Conservation (phyloP, 2,329 filamentous ascomycete genomes). For the Rhytidhysteron rufulum region DNA sequence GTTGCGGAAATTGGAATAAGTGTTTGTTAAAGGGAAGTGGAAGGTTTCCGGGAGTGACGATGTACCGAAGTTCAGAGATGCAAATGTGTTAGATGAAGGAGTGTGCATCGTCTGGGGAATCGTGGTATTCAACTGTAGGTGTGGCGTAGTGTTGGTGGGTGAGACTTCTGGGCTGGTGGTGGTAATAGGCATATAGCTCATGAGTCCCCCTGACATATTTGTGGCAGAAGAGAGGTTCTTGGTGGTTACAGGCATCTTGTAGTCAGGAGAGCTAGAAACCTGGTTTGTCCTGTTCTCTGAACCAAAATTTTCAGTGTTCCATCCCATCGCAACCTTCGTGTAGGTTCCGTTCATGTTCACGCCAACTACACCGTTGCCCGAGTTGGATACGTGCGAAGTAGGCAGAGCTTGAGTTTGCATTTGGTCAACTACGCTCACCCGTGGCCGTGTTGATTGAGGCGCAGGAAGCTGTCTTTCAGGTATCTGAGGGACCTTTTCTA, state of each 20-base stretch:
- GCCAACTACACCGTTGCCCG: constrained; percentile 9
- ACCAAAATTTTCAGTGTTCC: constrained; percentile 13
- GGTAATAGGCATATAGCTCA: constrained; percentile 11
- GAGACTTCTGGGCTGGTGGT: constrained; percentile 9
- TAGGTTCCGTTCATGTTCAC: constrained; percentile 10
- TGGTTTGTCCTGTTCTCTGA: constrained; percentile 8
- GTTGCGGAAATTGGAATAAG: constrained; percentile 24
- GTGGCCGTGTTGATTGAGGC: constrained; percentile 20
- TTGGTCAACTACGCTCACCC: constrained; percentile 26
- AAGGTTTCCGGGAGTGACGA: constrained; percentile 19
- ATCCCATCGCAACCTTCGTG: constrained; percentile 18
- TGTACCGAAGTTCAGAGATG: constrained; percentile 24
- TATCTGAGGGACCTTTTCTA: constrained; percentile 12
- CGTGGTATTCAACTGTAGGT: no score
- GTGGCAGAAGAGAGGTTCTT: constrained; percentile 6
- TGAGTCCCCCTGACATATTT: constrained; percentile 5
- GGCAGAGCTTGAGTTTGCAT: constrained; percentile 29
- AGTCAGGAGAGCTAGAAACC: constrained; percentile 5
- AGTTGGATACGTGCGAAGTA: constrained; percentile 11
- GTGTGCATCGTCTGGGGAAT: no score
- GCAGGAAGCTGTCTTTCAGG: constrained; percentile 29
- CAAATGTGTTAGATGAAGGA: no score
- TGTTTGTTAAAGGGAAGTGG: constrained; percentile 12
- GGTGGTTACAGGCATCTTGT: constrained; percentile 8
- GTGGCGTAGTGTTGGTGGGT: constrained; percentile 5